Evolutionary conservation across 257 asterid species (phyloP), one percentile per base, ranked within the genome.

Genomic region (Primulina eburnea): DNA sequence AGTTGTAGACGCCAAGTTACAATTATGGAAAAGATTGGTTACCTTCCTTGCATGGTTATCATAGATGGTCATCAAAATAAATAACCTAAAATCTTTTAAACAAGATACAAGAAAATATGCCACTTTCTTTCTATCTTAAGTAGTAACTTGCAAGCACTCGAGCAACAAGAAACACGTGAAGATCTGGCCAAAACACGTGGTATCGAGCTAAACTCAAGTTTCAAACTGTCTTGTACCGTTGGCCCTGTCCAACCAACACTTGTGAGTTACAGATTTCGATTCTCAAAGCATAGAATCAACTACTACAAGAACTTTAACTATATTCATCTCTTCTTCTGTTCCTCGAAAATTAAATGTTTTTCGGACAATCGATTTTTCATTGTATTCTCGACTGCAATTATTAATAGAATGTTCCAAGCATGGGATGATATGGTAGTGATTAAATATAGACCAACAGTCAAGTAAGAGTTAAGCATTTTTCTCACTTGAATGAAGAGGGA

Each of bases 401-500:
- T 38, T 8, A 7, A 10, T 32, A 35, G 40, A 35, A 35, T 35
- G 35, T 32, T 32, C 6, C 35, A 32, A 0, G 26, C 35, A 6
- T 2, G 6, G 35, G 50, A 38, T 8, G 10, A 8, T 38, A 10
- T 38, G 4, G 12, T 8, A 10, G 50, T 38, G 50, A 38, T 38
- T 9, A 38, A 11, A 12, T 10, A 43, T 3, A 10, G n/a, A 43
- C 53, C 53, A 43, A 43, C 12, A 43, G 53, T 43, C n/a, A 12
- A 14, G 43, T 14, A 14, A 61, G 52, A 21, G 8, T 12, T 4
- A 11, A 11, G 47, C 5, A 21, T 60, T 32, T 11, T 40, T 33
- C 71, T 82, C 74, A 83, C 90, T 64, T 81, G 82, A 83, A 85
- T 35, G 86, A 79, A 61, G 79, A 63, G 20, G 90, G 90, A 52